Evolutionary conservation across 768 basidiomycete genomes (phyloP).

Genomic region (Crassisporium funariophilum): DNA sequence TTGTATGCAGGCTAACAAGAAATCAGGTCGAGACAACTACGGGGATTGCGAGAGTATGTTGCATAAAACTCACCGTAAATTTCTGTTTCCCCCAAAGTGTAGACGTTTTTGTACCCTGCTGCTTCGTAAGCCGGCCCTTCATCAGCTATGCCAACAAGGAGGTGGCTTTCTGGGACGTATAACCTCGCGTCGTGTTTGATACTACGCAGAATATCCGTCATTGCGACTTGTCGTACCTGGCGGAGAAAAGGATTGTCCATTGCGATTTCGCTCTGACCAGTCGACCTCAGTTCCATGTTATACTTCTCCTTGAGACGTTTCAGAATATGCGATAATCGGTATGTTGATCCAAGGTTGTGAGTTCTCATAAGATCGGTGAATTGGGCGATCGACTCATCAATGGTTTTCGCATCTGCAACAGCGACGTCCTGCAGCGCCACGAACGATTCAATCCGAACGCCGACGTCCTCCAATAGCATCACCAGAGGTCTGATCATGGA

Average conservation of each 20-base stretch:
- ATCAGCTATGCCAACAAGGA: slow-evolving; percentile 82
- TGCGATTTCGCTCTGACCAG: slow-evolving; percentile 28
- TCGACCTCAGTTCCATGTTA: slow-evolving; percentile 45
- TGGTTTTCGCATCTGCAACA: slow-evolving; percentile 57
- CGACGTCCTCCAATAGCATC: slow-evolving; percentile 79
- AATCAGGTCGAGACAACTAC: slow-evolving; percentile 4
- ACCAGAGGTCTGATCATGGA: slow-evolving; percentile 56
- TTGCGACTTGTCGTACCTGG: slow-evolving; percentile 59
- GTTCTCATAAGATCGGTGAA: slow-evolving; percentile 51
- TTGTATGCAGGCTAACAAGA: slow-evolving; percentile 59
- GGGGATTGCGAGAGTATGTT: neutral
- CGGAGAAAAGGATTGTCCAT: slow-evolving; percentile 60
- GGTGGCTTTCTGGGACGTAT: slow-evolving; percentile 63
- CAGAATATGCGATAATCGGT: slow-evolving; percentile 54
- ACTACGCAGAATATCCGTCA: slow-evolving; percentile 65
- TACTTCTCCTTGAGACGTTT: slow-evolving; percentile 45
- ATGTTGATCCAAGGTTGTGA: slow-evolving; percentile 49
- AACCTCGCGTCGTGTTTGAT: slow-evolving; percentile 81
- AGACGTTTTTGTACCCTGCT: slow-evolving; percentile 55
- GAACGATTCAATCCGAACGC: slow-evolving; percentile 60
- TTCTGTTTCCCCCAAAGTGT: slow-evolving; percentile 52
- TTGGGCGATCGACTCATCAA: slow-evolving; percentile 54
- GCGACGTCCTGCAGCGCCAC: slow-evolving; percentile 60
- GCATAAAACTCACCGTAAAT: slow-evolving; percentile 57
- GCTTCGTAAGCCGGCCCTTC: slow-evolving; percentile 68